Evolutionary conservation across 2,329 filamentous ascomycete species (phyloP).

Genomic region (Chaetomium sp.): DNA sequence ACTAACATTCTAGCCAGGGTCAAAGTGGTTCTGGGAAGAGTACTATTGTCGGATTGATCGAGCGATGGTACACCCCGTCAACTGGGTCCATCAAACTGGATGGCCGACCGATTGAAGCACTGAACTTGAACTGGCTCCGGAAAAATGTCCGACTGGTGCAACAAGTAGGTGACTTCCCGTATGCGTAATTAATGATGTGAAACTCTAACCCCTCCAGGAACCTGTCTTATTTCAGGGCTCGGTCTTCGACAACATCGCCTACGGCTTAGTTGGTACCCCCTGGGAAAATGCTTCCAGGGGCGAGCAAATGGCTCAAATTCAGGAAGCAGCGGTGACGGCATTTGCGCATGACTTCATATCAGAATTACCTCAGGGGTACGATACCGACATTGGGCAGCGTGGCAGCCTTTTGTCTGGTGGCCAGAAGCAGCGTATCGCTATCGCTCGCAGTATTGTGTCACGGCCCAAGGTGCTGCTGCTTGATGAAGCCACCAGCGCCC

Average conservation of each 20-base stretch:
- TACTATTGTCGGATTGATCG: constrained; percentile 43
- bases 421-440: constrained; percentile 59
- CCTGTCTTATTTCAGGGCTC: constrained; percentile 34
- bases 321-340: constrained; percentile 49
- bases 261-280: constrained; percentile 36
- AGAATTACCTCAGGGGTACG: constrained; percentile 39
- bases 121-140: constrained; percentile 28
- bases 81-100: constrained; percentile 27
- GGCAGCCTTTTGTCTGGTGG: constrained; percentile 63
- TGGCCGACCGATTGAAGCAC: constrained; percentile 21
- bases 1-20: constrained; percentile 28
- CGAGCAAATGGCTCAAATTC: constrained; percentile 41
- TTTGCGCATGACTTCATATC: constrained; percentile 34
- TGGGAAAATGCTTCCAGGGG: constrained; percentile 30
- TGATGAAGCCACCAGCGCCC: constrained; percentile 60
- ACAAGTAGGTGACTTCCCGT: constrained; percentile 18
- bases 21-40: constrained; percentile 42
- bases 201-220: constrained; percentile 22
- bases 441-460: constrained; percentile 59
- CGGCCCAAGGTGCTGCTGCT: constrained; percentile 58
- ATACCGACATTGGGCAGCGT: constrained; percentile 57
- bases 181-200: neutral
- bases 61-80: constrained; percentile 44
- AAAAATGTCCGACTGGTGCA: constrained; percentile 29
- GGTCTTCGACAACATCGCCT: constrained; percentile 46